Base-by-base conservation (phyloP, 2,329 filamentous ascomycete species). In the Moelleriella libera region DNA sequence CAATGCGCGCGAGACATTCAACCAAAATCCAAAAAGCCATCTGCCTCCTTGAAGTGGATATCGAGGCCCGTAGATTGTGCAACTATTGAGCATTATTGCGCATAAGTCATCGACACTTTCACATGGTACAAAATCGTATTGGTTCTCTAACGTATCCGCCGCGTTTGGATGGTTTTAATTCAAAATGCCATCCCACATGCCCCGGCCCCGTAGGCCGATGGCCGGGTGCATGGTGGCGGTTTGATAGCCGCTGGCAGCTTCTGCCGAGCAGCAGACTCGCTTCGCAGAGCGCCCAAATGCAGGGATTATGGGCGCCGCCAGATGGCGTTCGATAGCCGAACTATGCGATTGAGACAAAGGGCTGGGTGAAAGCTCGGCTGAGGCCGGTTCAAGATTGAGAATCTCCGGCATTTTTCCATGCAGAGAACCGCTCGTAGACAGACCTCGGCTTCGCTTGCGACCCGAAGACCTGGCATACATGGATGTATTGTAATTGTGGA, bases 341-440 rank as follows among this genome's bases (percentile, higher is more conserved):
- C 48, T 63, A n/a, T n/a, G n/a, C n/a, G n/a, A n/a, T n/a, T n/a
- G n/a, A n/a, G n/a, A n/a, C n/a, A n/a, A n/a, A n/a, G n/a, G n/a
- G n/a, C n/a, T n/a, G n/a, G n/a, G n/a, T n/a, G n/a, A n/a, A n/a
- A n/a, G n/a, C n/a, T 37, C 7, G 34, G 7, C 34, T 7, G 7
- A 37, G 34, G 7, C 34, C 7, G 7, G 34, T 12, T 57, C 57
- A 34, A 59, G 65, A 43, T 64, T 65, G 30, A 85, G 66, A 54
- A 85, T 69, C 46, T 80, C 74, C 47, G 81, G 78, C 9, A 85
- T 81, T 49, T 82, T 81, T 50, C 83, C 78, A 57, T 85, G 81
- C 7, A 82, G 67, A n/a, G 68, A 64, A 49, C 70, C 66, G 49
- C 84, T 80, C 48, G 75, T 69, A 11, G 78, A 82, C 6, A 66